Evolutionary conservation across 2,329 filamentous ascomycete genomes (phyloP).

Genomic region (Sporothrix pseudoabietina): DNA sequence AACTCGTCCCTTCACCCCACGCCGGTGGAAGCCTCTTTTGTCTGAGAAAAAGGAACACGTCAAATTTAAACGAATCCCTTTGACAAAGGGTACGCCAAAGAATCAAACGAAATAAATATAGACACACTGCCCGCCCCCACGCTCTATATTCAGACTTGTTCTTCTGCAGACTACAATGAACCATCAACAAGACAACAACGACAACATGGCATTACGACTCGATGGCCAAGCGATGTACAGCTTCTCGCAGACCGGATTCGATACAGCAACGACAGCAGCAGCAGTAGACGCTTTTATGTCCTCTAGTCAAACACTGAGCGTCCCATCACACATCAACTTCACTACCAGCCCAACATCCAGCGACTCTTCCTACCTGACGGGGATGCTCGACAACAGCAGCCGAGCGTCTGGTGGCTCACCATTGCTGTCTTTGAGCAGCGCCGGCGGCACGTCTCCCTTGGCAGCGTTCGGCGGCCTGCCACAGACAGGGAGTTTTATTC

Average conservation of each 20-base stretch:
- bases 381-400: slow-evolving; percentile 5
- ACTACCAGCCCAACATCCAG: slow-evolving; percentile 16
- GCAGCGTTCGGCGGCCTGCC: not conserved
- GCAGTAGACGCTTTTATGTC: not conserved
- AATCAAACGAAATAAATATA: not conserved
- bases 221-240: not conserved
- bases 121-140: not conserved
- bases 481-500: not conserved
- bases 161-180: not conserved
- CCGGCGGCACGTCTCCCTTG: not conserved
- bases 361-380: not conserved
- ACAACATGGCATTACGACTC: slow-evolving; percentile 1
- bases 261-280: not conserved
- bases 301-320: not conserved
- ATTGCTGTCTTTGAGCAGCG: not conserved
- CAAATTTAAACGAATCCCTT: not conserved
- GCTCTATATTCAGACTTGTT: not conserved
- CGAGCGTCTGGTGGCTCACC: not conserved
- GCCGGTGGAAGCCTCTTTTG: not conserved
- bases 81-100: not conserved
- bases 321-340: not conserved
- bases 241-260: not conserved
- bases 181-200: not conserved
- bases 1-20: not conserved
- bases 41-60: not conserved